Base-by-base conservation (phyloP, 805 yeast genomes). In the Sungouiozyma ichnusensis region DNA sequence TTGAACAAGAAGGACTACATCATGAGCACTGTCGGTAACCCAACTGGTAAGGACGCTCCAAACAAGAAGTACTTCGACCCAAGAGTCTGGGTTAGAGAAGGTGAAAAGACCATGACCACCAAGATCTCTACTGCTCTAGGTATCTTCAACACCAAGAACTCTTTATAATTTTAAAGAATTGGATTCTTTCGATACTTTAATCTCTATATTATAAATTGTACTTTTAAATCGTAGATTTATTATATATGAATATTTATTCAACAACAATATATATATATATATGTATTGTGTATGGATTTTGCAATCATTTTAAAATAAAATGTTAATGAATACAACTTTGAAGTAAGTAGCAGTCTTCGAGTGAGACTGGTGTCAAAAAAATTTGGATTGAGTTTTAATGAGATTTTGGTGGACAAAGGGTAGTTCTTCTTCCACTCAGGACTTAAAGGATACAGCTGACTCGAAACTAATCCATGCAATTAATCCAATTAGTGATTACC, bases 11-110 rank as follows among this genome's bases (percentile, higher is more conserved):
- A 90, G 81, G 98, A 88, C 71, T 92, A 92, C 81, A 67, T 92
- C 58, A 57, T 76, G 73, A 51, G 82, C 44, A 84, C 71, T 71
- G 96, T 92, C 61, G 98, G 98, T 73, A 92, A 92, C 94, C 98
- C 98, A 73, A 96, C 90, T 17, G 98, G 97, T 70, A 90, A 74
- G 44, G 97, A 92, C 73, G 85, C 86, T 78, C 98, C 98, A 74
- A 92, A 92, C 90, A 92, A 92, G 88, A 92, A 92, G 77, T 87
- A 73, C 86, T 92, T 86, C 67, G 98, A 92, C 75, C 98, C 98
- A 74, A 90, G 98, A 81, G 97, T 88, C 71, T 92, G 98, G 98
- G 97, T 92, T 55, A 88, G 97, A 79, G 97, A 90, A 75, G 97
- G 98, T 78, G 98, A 92, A 79, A 87, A 87, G 87, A 87, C 97